phyloP scores from a whole-genome alignment of 2,329 filamentous ascomycete genomes.

The Xylaria sp. region DNA sequence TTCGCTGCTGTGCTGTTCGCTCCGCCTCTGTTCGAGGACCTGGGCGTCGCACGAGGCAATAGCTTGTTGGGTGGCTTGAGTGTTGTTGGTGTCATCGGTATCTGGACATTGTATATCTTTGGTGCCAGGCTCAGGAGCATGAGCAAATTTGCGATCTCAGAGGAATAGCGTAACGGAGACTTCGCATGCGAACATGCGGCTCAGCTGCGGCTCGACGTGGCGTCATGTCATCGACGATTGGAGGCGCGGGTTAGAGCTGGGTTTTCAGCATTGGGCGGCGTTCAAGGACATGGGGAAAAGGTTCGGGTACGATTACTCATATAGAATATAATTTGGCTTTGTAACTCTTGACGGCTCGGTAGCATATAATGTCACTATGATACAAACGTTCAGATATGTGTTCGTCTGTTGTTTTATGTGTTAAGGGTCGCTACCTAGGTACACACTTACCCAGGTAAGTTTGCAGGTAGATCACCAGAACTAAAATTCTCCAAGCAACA shows the following conservation, averaged over 20 bases:
- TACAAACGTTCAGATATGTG: neutral
- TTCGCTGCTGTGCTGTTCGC: slow-evolving; percentile 70
- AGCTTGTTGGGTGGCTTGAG: slow-evolving; percentile 65
- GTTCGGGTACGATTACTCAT: neutral
- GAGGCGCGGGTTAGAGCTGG: neutral
- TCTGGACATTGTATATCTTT: slow-evolving; percentile 69
- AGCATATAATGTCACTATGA: slow-evolving; percentile 5
- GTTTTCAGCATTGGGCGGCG: slow-evolving; percentile 7
- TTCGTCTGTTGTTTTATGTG: neutral
- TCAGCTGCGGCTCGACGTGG: neutral
- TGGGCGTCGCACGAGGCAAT: slow-evolving; percentile 59
- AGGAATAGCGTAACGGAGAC: neutral
- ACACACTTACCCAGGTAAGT: neutral
- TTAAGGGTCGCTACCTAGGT: neutral
- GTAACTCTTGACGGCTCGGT: neutral
- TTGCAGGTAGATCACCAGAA: neutral
- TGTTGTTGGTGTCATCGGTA: slow-evolving; percentile 65
- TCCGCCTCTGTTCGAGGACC: slow-evolving; percentile 66
- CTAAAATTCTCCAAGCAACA: neutral
- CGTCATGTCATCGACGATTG: neutral
- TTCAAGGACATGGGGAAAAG: neutral
- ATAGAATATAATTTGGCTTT: neutral
- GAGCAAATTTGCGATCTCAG: slow-evolving; percentile 66
- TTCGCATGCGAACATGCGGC: neutral
- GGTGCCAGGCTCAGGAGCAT: slow-evolving; percentile 65